These are phyloP conservation scores for Chlamydomonas eustigma DNA, from an alignment of 139 green algal genomes.

Conservation along the genomic window DNA sequence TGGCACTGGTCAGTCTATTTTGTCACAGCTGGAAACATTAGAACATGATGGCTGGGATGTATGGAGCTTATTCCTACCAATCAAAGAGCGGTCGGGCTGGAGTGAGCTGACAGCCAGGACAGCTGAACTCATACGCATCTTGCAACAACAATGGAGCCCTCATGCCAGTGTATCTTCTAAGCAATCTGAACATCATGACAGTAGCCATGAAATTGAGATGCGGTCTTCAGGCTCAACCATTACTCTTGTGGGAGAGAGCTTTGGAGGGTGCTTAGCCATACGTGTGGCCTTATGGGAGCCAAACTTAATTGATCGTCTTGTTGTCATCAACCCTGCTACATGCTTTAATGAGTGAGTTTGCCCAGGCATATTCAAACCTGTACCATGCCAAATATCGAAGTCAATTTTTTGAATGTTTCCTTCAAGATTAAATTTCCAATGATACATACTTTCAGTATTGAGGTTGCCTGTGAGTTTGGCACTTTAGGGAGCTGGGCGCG, in stretches of 20 bases:
- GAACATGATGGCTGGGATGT: constrained; percentile 45
- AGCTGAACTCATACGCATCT: constrained; percentile 6
- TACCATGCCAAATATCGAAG: no score
- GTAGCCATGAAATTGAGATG: background rate
- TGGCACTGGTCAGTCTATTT: constrained; percentile 59
- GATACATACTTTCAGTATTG: no score
- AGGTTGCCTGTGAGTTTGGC: no score
- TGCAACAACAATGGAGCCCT: constrained; percentile 2
- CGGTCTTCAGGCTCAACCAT: background rate
- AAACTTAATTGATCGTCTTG: constrained; percentile 46
- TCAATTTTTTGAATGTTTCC: no score
- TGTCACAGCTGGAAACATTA: constrained; percentile 45
- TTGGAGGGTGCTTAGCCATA: constrained; percentile 64
- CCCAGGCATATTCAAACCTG: no score
- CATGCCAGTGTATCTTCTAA: background rate
- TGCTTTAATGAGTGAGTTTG: constrained; percentile 24
- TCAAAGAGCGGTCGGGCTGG: constrained; percentile 48
- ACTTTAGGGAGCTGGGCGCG: no score
- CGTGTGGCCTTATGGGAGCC: constrained; percentile 46
- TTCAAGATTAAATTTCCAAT: no score
- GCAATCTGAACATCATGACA: background rate
- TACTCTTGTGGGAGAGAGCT: constrained; percentile 68
- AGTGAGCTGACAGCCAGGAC: constrained; percentile 28
- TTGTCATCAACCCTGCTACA: constrained; percentile 74
- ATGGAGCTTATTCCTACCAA: constrained; percentile 43